A percentile compares a stretch with the other conserved stretches of the same genome.
These are phyloP conservation scores for Russula olivacea DNA, from an alignment of 768 basidiomycete species.

Conservation along the genomic window DNA sequence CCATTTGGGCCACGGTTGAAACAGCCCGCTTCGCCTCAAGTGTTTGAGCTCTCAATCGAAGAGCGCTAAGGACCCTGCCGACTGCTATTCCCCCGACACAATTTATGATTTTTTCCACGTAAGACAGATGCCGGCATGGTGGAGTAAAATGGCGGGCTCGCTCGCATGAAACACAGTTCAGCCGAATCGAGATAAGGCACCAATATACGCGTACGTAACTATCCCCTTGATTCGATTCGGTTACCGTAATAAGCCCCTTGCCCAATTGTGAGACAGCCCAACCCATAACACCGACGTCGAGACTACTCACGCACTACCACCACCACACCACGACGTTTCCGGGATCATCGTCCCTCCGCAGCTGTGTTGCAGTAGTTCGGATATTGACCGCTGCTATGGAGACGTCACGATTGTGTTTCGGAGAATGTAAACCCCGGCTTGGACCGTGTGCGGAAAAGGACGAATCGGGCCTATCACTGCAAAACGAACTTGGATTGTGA, in stretches of 20 bases:
- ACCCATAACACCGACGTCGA: conserved; percentile 1
- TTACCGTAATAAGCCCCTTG: neutral
- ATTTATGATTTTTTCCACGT: conserved; percentile 6
- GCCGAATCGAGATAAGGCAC: conserved; percentile 5
- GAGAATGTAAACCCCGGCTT: neutral
- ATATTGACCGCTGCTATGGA: neutral
- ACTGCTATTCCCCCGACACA: neutral
- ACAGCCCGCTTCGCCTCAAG: neutral
- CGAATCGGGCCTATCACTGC: neutral
- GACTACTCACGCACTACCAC: neutral
- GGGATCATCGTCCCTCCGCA: neutral
- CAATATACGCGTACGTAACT: conserved; percentile 7
- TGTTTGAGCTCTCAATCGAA: neutral
- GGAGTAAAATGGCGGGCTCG: neutral
- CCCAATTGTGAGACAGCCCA: neutral
- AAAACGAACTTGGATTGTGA: too few relatives aligned
- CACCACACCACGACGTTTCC: neutral
- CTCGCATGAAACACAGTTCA: neutral
- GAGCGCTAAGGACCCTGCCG: neutral
- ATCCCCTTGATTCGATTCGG: neutral
- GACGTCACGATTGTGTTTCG: neutral
- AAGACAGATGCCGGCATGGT: conserved; percentile 1
- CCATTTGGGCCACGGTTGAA: neutral
- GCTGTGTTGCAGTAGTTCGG: neutral
- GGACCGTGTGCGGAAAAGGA: neutral